phyloP scores from a whole-genome alignment of 768 basidiomycete genomes.

The Leccinum uliginosum region DNA sequence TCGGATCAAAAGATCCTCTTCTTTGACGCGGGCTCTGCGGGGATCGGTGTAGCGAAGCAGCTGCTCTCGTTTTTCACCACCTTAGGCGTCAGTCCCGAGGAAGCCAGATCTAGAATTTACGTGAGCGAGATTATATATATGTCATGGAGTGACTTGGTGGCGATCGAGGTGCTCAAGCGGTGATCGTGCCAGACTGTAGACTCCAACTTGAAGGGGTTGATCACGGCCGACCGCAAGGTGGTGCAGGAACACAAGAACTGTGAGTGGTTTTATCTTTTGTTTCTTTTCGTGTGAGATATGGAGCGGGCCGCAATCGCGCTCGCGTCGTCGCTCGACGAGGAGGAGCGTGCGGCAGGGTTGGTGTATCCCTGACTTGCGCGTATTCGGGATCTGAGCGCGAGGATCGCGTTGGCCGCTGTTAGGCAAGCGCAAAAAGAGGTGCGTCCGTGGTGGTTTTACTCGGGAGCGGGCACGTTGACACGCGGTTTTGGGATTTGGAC shows the following conservation, averaged over 20 bases:
- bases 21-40: constrained; percentile 52
- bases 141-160: neutral
- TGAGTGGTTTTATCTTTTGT: constrained; percentile 20
- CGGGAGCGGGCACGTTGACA: neutral
- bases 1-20: constrained; percentile 54
- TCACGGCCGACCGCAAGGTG: constrained; percentile 63
- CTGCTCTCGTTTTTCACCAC: constrained; percentile 44
- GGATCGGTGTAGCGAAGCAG: constrained; percentile 53
- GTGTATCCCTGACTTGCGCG: constrained; percentile 68
- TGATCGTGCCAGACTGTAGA: constrained; percentile 54
- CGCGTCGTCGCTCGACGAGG: constrained; percentile 48
- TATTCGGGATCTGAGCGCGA: constrained; percentile 61
- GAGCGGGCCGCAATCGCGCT: constrained; percentile 59
- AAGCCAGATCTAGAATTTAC: constrained; percentile 65
- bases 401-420: constrained; percentile 60
- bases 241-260: constrained; percentile 75
- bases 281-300: neutral
- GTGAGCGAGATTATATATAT: constrained; percentile 33
- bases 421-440: constrained; percentile 63
- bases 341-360: constrained; percentile 51
- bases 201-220: constrained; percentile 71
- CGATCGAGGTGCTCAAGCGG: constrained; percentile 11
- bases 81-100: constrained; percentile 58
- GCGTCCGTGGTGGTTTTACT: constrained; percentile 14
- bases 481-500: constrained; percentile 29